These are phyloP conservation scores for Alternaria novae-zelandiae DNA, from an alignment of 2,329 filamentous ascomycete genomes.

Conservation along the genomic window DNA sequence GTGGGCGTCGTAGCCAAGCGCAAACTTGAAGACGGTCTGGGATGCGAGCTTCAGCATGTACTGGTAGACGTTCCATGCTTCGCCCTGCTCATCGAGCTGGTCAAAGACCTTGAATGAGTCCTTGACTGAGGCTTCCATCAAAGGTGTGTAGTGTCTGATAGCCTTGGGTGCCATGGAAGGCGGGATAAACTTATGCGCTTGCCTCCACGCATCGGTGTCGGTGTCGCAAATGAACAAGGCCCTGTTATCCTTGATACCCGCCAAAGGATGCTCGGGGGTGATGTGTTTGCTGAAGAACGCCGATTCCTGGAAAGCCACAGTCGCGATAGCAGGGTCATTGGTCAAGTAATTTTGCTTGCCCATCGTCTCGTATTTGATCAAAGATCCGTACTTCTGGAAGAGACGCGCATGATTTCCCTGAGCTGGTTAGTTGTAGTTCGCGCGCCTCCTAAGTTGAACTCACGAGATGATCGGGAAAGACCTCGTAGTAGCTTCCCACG, in stretches of 20 bases:
- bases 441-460: background rate
- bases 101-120: slow-evolving; percentile 24
- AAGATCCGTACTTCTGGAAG: slow-evolving; percentile 16
- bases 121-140: slow-evolving; percentile 15
- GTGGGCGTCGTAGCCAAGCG: slow-evolving; percentile 13
- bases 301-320: slow-evolving; percentile 15
- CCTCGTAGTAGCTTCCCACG: slow-evolving; percentile 21
- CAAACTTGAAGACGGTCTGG: slow-evolving; percentile 16
- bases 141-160: slow-evolving; percentile 18
- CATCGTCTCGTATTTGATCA: slow-evolving; percentile 18
- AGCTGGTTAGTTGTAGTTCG: background rate
- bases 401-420: slow-evolving; percentile 20
- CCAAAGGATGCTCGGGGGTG: slow-evolving; percentile 11
- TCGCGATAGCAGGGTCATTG: slow-evolving; percentile 18
- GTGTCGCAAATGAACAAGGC: slow-evolving; percentile 18
- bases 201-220: slow-evolving; percentile 14
- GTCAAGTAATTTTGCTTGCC: slow-evolving; percentile 14
- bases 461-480: slow-evolving; percentile 22
- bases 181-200: slow-evolving; percentile 20
- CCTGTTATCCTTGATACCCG: slow-evolving; percentile 15
- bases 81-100: slow-evolving; percentile 17
- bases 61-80: slow-evolving; percentile 21
- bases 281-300: slow-evolving; percentile 21
- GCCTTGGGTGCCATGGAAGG: slow-evolving; percentile 18
- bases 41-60: slow-evolving; percentile 23